A percentile compares a stretch with the other conserved stretches of the same genome.
Conservation (phyloP, 768 basidiomycete genomes). For the Xerocomus potaroensis region DNA sequence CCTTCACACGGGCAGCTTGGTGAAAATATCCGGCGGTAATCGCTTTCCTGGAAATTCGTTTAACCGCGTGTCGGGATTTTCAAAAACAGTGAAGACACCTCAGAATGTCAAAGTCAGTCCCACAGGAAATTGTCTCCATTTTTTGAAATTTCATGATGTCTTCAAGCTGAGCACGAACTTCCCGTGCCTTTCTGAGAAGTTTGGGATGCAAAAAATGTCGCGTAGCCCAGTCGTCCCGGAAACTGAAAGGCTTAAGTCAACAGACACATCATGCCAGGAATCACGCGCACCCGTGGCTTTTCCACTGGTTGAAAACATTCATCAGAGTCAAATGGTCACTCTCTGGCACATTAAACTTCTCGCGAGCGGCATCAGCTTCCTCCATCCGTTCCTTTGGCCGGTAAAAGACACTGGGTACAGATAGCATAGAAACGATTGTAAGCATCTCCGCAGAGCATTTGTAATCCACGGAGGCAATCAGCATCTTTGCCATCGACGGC, state of each 20-base stretch:
- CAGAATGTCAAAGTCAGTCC: constrained; percentile 92
- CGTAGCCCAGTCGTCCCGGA: constrained; percentile 91
- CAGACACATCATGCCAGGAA: not conserved
- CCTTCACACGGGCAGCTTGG: constrained; percentile 96
- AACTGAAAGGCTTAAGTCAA: constrained; percentile 42
- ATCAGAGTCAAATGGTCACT: constrained; percentile 94
- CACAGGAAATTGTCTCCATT: constrained; percentile 86
- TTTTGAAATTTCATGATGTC: constrained; percentile 99
- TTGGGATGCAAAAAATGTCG: constrained; percentile 97
- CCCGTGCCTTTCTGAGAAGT: constrained; percentile 87
- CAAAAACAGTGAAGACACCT: constrained; percentile 39
- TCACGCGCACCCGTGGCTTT: constrained; percentile 75
- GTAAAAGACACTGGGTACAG: constrained; percentile 97
- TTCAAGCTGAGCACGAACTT: constrained; percentile 92
- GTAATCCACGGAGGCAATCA: constrained; percentile 87
- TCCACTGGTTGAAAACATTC: constrained; percentile 99
- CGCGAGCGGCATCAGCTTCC: constrained; percentile 94
- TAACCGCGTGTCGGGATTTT: not conserved
- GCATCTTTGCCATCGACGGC: constrained; percentile 98
- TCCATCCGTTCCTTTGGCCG: constrained; percentile 96
- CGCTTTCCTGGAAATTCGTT: constrained; percentile 63
- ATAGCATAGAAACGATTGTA: constrained; percentile 98
- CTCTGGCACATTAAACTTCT: constrained; percentile 98
- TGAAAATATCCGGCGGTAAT: constrained; percentile 99
- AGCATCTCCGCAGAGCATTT: constrained; percentile 94